Evolutionary conservation across 331 rosid species (phyloP), one percentile per base, ranked within the genome.

Genomic region (Malus hybrid): DNA sequence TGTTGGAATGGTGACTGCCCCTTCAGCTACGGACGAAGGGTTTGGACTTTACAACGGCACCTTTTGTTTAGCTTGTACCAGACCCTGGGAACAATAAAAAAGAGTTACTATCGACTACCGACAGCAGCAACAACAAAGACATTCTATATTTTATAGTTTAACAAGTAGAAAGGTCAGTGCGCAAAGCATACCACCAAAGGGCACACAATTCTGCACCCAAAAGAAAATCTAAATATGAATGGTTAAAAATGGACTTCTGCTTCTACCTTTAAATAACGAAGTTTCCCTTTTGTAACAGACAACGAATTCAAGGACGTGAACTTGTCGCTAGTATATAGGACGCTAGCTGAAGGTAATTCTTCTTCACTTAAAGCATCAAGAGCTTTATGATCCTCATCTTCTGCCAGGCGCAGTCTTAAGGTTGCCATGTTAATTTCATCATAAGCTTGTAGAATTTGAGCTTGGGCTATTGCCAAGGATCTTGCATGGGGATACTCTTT

Each of bases 401-500:
- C 92, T 69, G 81, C 79, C 60, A 90, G 71, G 78, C 82, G 88
- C 81, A 91, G 73, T 78, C 99, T 84, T 62, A 93, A 86, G 72
- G 89, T 85, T 2, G 99, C 99, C 99, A 88, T 91, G 85, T 88
- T 91, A 78, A 94, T 85, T 87, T 94, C 97, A 27, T 94, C 99
- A 81, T 94, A 93, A 42, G 99, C 95, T 73, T 89, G 90, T 78
- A 94, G 81, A 84, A 86, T 86, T 81, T 91, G 95, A 79, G 93
- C 93, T 87, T 94, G 99, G 70, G 97, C 96, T 83, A 81, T 81
- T 69, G 97, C 95, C 83, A 94, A 85, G 80, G 95, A 87, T 83
- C 98, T 88, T 73, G 98, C 96, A 82, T 90, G 91, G 69, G 66
- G 88, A 84, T 86, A 94, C 91, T 94, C 97, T 87, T 91, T 93